Conservation (phyloP, 805 yeast genomes). For the Candida anglica region DNA sequence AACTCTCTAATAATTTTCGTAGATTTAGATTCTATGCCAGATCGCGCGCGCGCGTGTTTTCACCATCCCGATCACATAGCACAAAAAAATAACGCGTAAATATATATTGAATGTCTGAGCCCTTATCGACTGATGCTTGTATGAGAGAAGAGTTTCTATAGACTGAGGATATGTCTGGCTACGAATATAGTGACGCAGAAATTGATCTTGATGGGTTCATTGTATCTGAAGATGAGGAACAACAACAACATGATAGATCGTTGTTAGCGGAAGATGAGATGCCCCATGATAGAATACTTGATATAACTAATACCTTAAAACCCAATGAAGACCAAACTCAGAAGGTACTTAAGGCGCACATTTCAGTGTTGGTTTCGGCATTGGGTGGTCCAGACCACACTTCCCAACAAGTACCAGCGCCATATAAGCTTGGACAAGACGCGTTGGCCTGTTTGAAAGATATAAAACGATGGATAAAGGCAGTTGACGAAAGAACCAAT, state of each 20-base stretch:
- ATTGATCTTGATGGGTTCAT: slow-evolving; percentile 35
- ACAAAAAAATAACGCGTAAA: too few relatives aligned
- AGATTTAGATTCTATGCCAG: too few relatives aligned
- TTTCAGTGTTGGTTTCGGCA: slow-evolving; percentile 79
- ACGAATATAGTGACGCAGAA: slow-evolving; percentile 9
- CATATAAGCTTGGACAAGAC: slow-evolving; percentile 83
- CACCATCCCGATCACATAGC: too few relatives aligned
- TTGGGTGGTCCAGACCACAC: slow-evolving; percentile 85
- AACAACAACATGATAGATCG: background rate
- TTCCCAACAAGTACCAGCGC: slow-evolving; percentile 38
- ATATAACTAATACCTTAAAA: slow-evolving; percentile 18
- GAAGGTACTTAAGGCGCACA: slow-evolving; percentile 60
- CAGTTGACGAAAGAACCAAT: slow-evolving; percentile 71
- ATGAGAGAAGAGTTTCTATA: too few relatives aligned
- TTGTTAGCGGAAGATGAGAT: slow-evolving; percentile 12
- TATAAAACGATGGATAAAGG: slow-evolving; percentile 79
- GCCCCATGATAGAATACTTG: slow-evolving; percentile 16
- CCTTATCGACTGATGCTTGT: too few relatives aligned
- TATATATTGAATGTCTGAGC: too few relatives aligned
- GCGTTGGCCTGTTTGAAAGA: slow-evolving; percentile 85
- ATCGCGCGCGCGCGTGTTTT: too few relatives aligned
- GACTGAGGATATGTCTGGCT: too few relatives aligned
- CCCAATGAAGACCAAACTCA: slow-evolving; percentile 34
- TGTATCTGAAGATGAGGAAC: slow-evolving; percentile 21
- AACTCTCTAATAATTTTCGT: too few relatives aligned